A percentile compares a stretch with the other conserved stretches of the same genome.
Conservation (phyloP, 495 filamentous ascomycete genomes). For the Aspergillus cristatus region DNA sequence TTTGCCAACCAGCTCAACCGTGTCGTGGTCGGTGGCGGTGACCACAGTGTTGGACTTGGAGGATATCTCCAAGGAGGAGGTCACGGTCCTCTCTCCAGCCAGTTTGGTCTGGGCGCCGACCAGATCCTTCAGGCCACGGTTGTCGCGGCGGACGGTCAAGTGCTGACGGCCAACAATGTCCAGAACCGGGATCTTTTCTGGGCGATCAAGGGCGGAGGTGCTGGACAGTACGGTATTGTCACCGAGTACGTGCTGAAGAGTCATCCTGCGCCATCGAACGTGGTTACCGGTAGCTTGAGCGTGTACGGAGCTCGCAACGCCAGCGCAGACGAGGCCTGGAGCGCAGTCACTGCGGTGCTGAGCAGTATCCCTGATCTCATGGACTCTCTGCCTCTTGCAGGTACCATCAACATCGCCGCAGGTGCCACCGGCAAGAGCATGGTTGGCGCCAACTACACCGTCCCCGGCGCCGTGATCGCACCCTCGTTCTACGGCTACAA, state of each 20-base stretch:
- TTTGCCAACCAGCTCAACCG: constrained; percentile 8
- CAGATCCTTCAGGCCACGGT: constrained; percentile 45
- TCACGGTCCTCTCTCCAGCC: constrained; percentile 42
- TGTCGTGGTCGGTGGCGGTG: constrained; percentile 17
- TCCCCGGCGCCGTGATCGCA: background rate
- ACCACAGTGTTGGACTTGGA: constrained; percentile 27
- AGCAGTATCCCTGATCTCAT: constrained; percentile 34
- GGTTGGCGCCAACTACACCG: too few species aligned
- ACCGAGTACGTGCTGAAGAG: constrained; percentile 27
- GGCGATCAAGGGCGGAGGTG: constrained; percentile 24
- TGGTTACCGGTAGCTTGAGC: constrained; percentile 12
- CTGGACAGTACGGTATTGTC: constrained; percentile 29
- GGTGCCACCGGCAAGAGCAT: background rate
- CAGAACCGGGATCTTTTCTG: constrained; percentile 49
- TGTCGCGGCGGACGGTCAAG: constrained; percentile 38
- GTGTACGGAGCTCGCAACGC: constrained; percentile 20
- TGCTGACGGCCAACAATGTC: constrained; percentile 32
- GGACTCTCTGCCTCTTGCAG: constrained; percentile 6
- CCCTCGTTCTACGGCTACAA: constrained; percentile 5
- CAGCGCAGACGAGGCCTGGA: constrained; percentile 31
- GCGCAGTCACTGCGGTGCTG: constrained; percentile 27
- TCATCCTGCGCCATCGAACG: constrained; percentile 24
- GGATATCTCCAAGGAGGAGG: constrained; percentile 50
- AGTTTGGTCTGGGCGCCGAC: constrained; percentile 46
- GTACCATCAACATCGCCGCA: constrained; percentile 2